Base-by-base conservation (phyloP, 148 eudicot genomes). In the Beta vulgaris region DNA sequence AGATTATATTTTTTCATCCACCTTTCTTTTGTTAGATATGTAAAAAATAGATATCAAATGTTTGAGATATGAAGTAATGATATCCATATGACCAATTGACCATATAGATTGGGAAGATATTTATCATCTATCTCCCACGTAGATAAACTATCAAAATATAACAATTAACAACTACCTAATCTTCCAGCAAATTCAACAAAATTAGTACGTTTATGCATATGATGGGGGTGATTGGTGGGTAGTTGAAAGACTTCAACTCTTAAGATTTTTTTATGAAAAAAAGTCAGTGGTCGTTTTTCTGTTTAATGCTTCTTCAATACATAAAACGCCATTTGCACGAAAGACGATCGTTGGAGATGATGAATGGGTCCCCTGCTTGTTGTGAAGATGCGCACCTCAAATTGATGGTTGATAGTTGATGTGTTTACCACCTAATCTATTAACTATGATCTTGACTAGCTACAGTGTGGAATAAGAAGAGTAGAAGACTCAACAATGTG, bases 181-280 rank as follows among this genome's bases (percentile, higher is more conserved):
- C 42, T 18, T 29, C 40, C 2, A 39, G 12, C 63, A 68, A 39
- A 67, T 68, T 68, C 78, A 76, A 68, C 78, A 65, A 46, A 32
- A 73, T 60, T 1, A 58, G 55, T 55, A 28, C 25, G 25, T 23
- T 12, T n/a, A 57, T 76, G 66, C 32, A 67, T 6, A 39, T 51
- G 78, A 9, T 74, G 72, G 40, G 25, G 75, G 39, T 53, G 32
- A 62, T 42, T 67, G 37, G 71, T 40, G 68, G 68, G 66, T 46
- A 69, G 73, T 69, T 68, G 77, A 35, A 44, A 23, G 49, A 23
- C 35, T 59, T 43, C 32, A 31, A 43, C 15, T 31, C 32, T 37
- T 21, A 40, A 68, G 51, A 19, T 19, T 26, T 42, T 40, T 26
- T 34, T 44, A n/a, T 43, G 1, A 7, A 18, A 64, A 42, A 51